Evolutionary conservation across 73 alveolate genomes (phyloP).

Genomic region (Paramecium bursaria): DNA sequence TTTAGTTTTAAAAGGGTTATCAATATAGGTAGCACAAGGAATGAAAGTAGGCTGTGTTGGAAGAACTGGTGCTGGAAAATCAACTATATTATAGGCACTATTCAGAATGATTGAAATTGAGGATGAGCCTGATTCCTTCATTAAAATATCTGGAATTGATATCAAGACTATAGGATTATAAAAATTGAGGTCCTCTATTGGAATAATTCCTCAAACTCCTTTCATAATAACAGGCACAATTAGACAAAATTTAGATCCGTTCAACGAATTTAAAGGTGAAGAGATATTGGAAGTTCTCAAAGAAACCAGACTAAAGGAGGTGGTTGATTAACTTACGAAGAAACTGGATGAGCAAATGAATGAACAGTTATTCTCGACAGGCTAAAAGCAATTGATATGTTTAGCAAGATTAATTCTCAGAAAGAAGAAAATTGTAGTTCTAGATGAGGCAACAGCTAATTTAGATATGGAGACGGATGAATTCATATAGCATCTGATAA

Average conservation of each 20-base stretch:
- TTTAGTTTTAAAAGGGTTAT: conserved; percentile 48
- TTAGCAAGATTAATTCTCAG: conserved; percentile 79
- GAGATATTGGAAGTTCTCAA: conserved; percentile 72
- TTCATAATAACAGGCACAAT: conserved; percentile 77
- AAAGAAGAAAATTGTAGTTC: conserved; percentile 74
- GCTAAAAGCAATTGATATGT: conserved; percentile 83
- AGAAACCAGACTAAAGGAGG: conserved; percentile 66
- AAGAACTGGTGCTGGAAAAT: conserved; percentile 77
- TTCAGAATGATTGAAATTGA: conserved; percentile 78
- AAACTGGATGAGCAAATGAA: conserved; percentile 66
- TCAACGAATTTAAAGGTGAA: conserved; percentile 75
- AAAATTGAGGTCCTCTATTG: conserved; percentile 78
- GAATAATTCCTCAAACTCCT: conserved; percentile 86
- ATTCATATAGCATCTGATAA: conserved; percentile 71
- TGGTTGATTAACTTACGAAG: conserved; percentile 39
- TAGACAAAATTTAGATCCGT: conserved; percentile 90
- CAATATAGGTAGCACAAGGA: conserved; percentile 50
- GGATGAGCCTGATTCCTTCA: conserved; percentile 61
- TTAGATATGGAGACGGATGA: conserved; percentile 83
- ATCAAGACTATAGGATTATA: conserved; percentile 72
- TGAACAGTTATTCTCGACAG: conserved; percentile 69
- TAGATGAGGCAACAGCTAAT: conserved; percentile 85
- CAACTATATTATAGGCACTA: conserved; percentile 70
- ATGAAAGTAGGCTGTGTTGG: conserved; percentile 70
- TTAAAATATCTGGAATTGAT: conserved; percentile 78